Conservation (phyloP, 2,329 filamentous ascomycete species). For the Talaromyces verruculosus region DNA sequence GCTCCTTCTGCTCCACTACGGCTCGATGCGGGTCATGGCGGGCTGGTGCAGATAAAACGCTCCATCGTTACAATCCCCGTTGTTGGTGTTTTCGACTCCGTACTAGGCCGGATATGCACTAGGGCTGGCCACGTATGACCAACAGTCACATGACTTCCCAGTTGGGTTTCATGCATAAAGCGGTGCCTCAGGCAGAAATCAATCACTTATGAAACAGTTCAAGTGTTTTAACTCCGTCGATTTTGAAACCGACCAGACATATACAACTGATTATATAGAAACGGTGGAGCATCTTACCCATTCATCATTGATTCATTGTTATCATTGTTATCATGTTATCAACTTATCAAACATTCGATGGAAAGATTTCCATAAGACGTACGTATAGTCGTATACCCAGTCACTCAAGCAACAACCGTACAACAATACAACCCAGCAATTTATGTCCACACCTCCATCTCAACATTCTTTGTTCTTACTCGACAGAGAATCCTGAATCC, state of each 20-base stretch:
- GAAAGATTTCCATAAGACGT: neutral
- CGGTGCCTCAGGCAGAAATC: neutral
- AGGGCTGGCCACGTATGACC: neutral
- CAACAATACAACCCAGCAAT: neutral
- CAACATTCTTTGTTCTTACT: neutral
- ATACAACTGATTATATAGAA: neutral
- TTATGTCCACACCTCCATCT: neutral
- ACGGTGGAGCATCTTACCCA: neutral
- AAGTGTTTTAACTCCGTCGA: neutral
- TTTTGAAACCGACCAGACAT: neutral
- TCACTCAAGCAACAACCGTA: neutral
- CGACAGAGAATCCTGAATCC: neutral
- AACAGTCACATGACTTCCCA: neutral
- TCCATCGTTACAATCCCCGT: neutral
- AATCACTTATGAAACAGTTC: neutral
- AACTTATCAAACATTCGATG: neutral
- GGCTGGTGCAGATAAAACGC: neutral
- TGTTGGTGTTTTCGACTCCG: neutral
- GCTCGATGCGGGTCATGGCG: neutral
- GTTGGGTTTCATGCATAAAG: neutral
- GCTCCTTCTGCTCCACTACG: neutral
- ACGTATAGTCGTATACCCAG: neutral
- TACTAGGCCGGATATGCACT: neutral
- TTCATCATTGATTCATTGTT: neutral
- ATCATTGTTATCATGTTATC: neutral